These are phyloP conservation scores for Xylaria sp. DNA, from an alignment of 2,329 filamentous ascomycete species.

Conservation along the genomic window DNA sequence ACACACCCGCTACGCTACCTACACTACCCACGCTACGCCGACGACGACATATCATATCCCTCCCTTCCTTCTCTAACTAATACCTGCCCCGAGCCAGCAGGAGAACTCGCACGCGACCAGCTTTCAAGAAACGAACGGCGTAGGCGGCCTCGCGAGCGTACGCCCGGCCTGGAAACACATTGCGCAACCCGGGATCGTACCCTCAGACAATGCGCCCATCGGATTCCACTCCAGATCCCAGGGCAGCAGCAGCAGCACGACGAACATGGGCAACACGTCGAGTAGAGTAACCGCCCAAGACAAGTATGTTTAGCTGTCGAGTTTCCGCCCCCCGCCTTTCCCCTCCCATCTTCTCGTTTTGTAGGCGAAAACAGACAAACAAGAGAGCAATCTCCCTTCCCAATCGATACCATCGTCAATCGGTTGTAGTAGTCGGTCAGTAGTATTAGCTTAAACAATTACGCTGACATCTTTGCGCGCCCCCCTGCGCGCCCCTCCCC, in stretches of 20 bases:
- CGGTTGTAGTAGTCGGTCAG: too few relatives aligned
- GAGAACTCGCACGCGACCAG: background rate
- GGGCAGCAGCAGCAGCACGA: constrained; percentile 21
- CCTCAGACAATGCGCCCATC: constrained; percentile 32
- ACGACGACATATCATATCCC: background rate
- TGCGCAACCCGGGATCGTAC: constrained; percentile 4
- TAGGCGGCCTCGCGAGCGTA: constrained; percentile 14
- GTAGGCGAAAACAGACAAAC: too few relatives aligned
- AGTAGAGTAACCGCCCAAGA: constrained; percentile 74
- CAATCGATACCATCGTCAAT: constrained; percentile 9
- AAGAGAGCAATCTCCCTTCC: constrained; percentile 7
- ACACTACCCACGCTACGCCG: too few relatives aligned
- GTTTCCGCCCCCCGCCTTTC: constrained; percentile 3
- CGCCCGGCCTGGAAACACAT: background rate
- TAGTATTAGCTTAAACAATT: too few relatives aligned
- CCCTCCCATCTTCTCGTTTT: background rate
- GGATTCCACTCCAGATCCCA: constrained; percentile 30
- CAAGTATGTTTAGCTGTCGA: constrained; percentile 65
- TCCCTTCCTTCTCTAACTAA: too few relatives aligned
- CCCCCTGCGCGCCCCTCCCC: background rate
- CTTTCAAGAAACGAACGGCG: constrained; percentile 4
- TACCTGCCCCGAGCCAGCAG: background rate
- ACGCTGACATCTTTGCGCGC: constrained; percentile 1
- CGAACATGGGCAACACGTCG: constrained; percentile 56
- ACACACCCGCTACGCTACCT: background rate